A percentile compares a stretch with the other conserved stretches of the same genome.
phyloP scores from a whole-genome alignment of 768 basidiomycete genomes.

The Boletus rubescentipes region DNA sequence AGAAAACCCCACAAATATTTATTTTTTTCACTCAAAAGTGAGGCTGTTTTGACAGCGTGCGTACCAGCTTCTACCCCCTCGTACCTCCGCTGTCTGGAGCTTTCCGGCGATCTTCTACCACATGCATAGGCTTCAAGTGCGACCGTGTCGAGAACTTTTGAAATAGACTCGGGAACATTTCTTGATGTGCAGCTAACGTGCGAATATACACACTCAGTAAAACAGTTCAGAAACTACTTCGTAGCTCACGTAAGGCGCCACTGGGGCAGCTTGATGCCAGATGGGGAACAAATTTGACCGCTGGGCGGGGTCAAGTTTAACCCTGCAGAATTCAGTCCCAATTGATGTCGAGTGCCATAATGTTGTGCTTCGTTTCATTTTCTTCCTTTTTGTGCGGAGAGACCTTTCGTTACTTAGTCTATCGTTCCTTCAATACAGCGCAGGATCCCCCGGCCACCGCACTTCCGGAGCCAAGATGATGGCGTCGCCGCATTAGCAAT shows the following conservation, averaged over 20 bases:
- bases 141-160: slow-evolving; percentile 13
- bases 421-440: not conserved
- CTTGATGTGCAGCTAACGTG: slow-evolving; percentile 10
- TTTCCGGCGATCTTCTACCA: slow-evolving; percentile 8
- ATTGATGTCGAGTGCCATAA: slow-evolving; percentile 7
- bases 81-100: slow-evolving; percentile 17
- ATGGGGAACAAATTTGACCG: not conserved
- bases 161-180: slow-evolving; percentile 8
- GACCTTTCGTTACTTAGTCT: not conserved
- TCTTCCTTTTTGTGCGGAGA: not conserved
- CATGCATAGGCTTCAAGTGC: slow-evolving; percentile 6
- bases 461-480: slow-evolving; percentile 18
- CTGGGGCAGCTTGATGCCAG: slow-evolving; percentile 1
- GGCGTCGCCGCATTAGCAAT: slow-evolving; percentile 7
- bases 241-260: slow-evolving; percentile 13
- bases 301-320: not conserved
- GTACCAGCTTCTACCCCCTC: slow-evolving; percentile 1
- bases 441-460: slow-evolving; percentile 3
- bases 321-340: not conserved
- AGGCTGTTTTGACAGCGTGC: slow-evolving; percentile 26
- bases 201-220: slow-evolving; percentile 5
- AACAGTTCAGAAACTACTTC: not conserved
- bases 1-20: slow-evolving; percentile 11
- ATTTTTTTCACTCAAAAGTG: slow-evolving; percentile 7
- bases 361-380: not conserved